A percentile compares a stretch with the other conserved stretches of the same genome.
Evolutionary conservation across 2,329 filamentous ascomycete species (phyloP).

Genomic region (Aspergillus sp.): DNA sequence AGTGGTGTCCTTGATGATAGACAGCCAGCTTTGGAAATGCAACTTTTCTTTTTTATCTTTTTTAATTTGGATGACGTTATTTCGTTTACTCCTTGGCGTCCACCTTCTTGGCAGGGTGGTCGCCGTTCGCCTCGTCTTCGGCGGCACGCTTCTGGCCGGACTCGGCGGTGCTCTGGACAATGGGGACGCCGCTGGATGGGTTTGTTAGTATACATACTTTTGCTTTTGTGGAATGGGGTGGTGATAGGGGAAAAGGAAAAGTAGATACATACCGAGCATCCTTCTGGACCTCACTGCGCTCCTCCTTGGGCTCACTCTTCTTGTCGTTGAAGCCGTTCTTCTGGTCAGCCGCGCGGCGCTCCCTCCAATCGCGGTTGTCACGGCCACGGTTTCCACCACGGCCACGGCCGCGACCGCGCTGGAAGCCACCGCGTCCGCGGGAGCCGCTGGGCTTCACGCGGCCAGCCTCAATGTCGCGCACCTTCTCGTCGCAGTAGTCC

Average conservation of each 20-base stretch:
- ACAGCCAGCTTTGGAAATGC: neutral
- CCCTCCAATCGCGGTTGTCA: slow-evolving; percentile 45
- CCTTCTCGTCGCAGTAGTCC: slow-evolving; percentile 80
- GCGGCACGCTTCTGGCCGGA: slow-evolving; percentile 50
- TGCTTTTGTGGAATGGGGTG: neutral
- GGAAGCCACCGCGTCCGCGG: slow-evolving; percentile 38
- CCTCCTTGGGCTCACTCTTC: slow-evolving; percentile 18
- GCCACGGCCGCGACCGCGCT: slow-evolving; percentile 48
- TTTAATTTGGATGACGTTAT: neutral
- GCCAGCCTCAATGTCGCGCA: slow-evolving; percentile 69
- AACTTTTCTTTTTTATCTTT: neutral
- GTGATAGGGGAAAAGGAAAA: too few relatives aligned
- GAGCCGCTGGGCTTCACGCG: slow-evolving; percentile 62
- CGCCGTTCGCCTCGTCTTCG: slow-evolving; percentile 32
- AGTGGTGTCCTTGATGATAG: neutral
- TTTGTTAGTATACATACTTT: slow-evolving; percentile 1
- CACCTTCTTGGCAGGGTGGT: slow-evolving; percentile 51
- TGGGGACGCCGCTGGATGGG: slow-evolving; percentile 44
- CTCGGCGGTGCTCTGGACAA: slow-evolving; percentile 43
- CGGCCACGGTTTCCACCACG: slow-evolving; percentile 44
- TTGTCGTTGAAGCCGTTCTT: slow-evolving; percentile 42
- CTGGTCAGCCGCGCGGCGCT: slow-evolving; percentile 48
- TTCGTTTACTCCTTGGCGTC: slow-evolving; percentile 47
- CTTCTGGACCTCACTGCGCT: slow-evolving; percentile 40
- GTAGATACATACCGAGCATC: slow-evolving; percentile 42